A percentile compares a stretch with the other conserved stretches of the same genome.
Conservation (phyloP, 331 rosid species). For the Arachis monticola region DNA sequence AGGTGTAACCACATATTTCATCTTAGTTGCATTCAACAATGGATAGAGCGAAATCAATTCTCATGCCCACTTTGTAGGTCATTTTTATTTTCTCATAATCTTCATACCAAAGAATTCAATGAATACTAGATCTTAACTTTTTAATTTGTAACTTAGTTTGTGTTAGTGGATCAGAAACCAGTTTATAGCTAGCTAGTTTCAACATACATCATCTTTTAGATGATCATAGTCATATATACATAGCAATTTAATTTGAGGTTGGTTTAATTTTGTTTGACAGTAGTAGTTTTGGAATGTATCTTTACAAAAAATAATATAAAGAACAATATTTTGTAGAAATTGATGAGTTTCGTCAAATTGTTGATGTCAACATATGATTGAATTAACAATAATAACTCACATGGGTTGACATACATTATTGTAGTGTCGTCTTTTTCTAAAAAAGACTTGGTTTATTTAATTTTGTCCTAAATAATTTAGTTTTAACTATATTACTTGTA, state of each 20-base stretch:
- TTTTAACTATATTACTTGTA: no score
- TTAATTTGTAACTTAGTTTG: constrained; percentile 1
- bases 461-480: no score
- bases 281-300: constrained; percentile 18
- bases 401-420: background rate
- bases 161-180: constrained; percentile 9
- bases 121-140: background rate
- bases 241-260: background rate
- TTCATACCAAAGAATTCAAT: background rate
- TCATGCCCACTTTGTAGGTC: constrained; percentile 94
- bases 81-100: constrained; percentile 40
- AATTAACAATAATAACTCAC: background rate
- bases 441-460: background rate
- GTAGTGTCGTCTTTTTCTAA: background rate
- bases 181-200: background rate
- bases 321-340: background rate
- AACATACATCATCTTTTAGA: background rate
- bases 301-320: background rate
- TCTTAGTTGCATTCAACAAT: constrained; percentile 68
- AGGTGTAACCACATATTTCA: constrained; percentile 72
- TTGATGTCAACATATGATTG: background rate
- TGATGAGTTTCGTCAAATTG: constrained; percentile 2
- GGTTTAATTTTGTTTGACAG: background rate
- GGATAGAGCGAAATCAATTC: constrained; percentile 58
- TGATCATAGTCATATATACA: background rate